Evolutionary conservation across 306 rosid genomes (phyloP).

Genomic region (Gillenia trifoliata): DNA sequence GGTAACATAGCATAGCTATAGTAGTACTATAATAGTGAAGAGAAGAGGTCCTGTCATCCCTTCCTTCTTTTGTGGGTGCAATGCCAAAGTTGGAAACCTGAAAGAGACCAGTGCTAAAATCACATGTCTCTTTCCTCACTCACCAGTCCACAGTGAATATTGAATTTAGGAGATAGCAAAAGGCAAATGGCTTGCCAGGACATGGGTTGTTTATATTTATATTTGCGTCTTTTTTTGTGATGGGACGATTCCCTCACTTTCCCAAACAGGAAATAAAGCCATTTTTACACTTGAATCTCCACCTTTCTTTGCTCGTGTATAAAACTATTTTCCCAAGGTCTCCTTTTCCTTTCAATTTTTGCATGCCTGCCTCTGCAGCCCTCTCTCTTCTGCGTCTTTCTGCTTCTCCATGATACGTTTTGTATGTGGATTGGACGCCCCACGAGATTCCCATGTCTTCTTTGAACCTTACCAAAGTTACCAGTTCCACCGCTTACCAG

Average conservation of each 20-base stretch:
- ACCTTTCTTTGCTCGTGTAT: constrained; percentile 55
- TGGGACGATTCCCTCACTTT: constrained; percentile 67
- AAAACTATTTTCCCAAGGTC: constrained; percentile 32
- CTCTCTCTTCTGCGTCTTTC: not conserved
- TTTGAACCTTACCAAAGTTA: constrained; percentile 10
- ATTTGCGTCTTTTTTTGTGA: constrained; percentile 26
- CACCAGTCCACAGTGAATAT: not conserved
- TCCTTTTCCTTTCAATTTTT: not conserved
- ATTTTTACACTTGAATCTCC: constrained; percentile 37
- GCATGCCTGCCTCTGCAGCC: not conserved
- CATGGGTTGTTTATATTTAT: constrained; percentile 28
- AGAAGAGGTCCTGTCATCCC: constrained; percentile 54
- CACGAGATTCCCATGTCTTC: constrained; percentile 18
- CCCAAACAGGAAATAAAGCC: constrained; percentile 46
- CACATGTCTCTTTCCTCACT: constrained; percentile 55
- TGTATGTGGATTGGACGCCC: constrained; percentile 1
- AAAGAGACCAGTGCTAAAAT: constrained; percentile 50
- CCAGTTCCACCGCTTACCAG: constrained; percentile 11
- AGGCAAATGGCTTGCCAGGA: constrained; percentile 27
- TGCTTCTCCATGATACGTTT: not conserved
- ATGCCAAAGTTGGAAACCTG: constrained; percentile 60
- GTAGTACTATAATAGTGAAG: constrained; percentile 40
- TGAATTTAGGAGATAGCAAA: not conserved
- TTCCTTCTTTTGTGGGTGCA: constrained; percentile 82
- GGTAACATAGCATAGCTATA: constrained; percentile 14